Conservation (phyloP, 2,329 filamentous ascomycete species). For the Botrytis medusae region DNA sequence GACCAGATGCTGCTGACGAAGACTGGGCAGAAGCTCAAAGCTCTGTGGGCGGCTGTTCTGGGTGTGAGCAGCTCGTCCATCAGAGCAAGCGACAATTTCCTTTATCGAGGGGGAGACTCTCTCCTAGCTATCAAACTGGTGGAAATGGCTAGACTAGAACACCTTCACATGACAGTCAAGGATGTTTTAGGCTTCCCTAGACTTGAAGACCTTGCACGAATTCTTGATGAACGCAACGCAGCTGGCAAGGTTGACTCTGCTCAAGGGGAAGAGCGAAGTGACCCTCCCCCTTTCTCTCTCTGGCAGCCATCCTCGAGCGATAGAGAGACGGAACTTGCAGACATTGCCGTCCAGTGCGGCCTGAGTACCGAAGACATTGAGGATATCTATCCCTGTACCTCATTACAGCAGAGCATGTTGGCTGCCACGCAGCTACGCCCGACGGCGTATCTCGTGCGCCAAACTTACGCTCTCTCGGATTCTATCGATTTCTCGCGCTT, state of each 20-base stretch:
- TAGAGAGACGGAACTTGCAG: background rate
- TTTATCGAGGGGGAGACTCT: conserved; percentile 3
- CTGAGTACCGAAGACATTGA: background rate
- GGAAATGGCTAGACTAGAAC: background rate
- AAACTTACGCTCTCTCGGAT: background rate
- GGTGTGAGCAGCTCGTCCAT: background rate
- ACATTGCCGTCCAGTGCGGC: background rate
- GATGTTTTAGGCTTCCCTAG: conserved; percentile 10
- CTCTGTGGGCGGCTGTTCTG: background rate
- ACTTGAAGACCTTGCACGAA: background rate
- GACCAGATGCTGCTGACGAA: background rate
- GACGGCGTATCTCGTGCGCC: background rate
- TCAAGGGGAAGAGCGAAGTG: background rate
- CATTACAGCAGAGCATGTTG: conserved; percentile 5
- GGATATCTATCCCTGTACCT: conserved; percentile 9
- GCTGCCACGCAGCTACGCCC: background rate
- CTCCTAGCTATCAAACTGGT: conserved; percentile 4
- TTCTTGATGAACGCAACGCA: background rate
- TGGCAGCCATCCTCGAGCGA: background rate
- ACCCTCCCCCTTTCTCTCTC: background rate
- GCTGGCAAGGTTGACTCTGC: background rate
- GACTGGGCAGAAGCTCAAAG: background rate
- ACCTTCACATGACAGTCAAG: background rate
- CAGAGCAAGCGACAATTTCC: background rate
- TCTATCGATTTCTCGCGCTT: conserved; percentile 6